These are phyloP conservation scores for Solanum clarkiae DNA, from an alignment of 257 asterid genomes.

Conservation along the genomic window DNA sequence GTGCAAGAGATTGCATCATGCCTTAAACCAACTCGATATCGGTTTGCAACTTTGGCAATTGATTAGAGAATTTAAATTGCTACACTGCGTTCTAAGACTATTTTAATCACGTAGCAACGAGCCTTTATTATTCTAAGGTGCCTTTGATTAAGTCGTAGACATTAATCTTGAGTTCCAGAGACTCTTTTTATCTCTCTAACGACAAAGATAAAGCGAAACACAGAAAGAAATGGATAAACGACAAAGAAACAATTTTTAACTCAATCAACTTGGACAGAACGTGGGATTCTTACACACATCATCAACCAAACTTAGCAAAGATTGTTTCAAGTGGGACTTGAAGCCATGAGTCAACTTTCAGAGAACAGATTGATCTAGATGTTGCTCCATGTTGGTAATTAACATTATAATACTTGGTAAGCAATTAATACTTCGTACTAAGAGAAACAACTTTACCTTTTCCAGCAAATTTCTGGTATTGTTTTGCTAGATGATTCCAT, in stretches of 20 bases:
- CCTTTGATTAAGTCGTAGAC: background rate
- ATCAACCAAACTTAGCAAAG: slow-evolving; percentile 69
- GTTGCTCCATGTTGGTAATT: slow-evolving; percentile 34
- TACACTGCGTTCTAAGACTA: background rate
- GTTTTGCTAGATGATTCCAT: slow-evolving; percentile 55
- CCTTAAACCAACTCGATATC: background rate
- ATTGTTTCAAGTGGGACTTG: slow-evolving; percentile 70
- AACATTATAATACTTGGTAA: background rate
- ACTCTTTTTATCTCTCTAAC: background rate
- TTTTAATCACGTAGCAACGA: background rate
- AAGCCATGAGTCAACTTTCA: slow-evolving; percentile 70
- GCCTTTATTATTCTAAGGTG: background rate
- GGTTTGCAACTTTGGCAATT: background rate
- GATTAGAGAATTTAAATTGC: background rate
- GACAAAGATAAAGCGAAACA: background rate
- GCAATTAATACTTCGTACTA: background rate
- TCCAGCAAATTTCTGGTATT: slow-evolving; percentile 49
- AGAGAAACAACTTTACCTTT: slow-evolving; percentile 24
- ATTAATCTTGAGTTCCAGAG: background rate
- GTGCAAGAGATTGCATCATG: background rate
- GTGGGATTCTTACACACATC: slow-evolving; percentile 66
- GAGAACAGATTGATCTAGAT: slow-evolving; percentile 63
- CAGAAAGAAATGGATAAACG: background rate
- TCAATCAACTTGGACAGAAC: background rate
- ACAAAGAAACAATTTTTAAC: background rate